Evolutionary conservation across 345 rosid genomes (phyloP).

Genomic region (Atalantia buxifolia): DNA sequence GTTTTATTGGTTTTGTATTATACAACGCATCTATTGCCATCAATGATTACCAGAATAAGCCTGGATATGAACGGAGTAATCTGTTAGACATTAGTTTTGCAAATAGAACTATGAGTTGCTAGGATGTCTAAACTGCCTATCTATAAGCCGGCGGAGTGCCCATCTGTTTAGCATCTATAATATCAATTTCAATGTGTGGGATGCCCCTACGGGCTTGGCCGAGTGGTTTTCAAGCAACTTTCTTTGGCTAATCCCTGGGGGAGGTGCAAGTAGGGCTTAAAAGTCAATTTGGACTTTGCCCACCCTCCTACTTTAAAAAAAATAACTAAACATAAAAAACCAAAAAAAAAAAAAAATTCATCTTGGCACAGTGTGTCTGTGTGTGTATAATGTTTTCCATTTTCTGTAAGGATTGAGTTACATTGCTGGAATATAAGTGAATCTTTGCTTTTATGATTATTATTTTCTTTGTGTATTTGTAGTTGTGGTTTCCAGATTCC

Average conservation of each 20-base stretch:
- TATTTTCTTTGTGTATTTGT: constrained; percentile 6
- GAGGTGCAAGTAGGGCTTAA: no score
- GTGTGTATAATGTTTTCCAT: not conserved
- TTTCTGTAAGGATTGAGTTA: constrained; percentile 1
- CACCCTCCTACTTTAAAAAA: no score
- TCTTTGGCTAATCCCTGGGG: no score
- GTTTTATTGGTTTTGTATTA: not conserved
- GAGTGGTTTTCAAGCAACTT: no score
- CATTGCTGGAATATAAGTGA: not conserved
- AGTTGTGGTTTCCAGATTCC: constrained; percentile 15
- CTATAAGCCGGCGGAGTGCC: not conserved
- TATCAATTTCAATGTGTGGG: not conserved
- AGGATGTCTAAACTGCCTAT: not conserved
- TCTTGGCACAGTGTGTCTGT: no score
- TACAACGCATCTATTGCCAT: not conserved
- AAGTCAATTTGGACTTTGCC: no score
- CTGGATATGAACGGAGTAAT: not conserved
- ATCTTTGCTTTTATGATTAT: not conserved
- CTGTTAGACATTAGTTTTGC: not conserved
- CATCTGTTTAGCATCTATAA: not conserved
- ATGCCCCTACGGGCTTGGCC: no score
- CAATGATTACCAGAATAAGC: not conserved
- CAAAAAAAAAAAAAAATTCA: no score
- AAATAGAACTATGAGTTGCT: not conserved
- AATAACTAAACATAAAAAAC: no score